These are phyloP conservation scores for Inga leiocalycina DNA, from an alignment of 306 rosid species.

Conservation along the genomic window DNA sequence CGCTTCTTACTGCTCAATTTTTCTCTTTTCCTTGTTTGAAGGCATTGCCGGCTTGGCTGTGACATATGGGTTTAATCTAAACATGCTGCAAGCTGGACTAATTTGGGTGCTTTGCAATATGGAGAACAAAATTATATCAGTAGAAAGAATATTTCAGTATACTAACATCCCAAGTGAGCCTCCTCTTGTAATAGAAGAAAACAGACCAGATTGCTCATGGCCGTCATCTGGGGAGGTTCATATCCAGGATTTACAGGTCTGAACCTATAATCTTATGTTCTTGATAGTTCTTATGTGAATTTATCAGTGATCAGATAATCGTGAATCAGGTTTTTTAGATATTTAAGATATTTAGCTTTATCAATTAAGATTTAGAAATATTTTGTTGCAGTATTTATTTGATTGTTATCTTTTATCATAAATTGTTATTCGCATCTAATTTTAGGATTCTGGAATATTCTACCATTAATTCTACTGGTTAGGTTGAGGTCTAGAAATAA, in stretches of 20 bases:
- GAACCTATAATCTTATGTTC: neutral
- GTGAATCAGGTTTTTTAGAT: too few species aligned
- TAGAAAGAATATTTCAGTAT: slow-evolving; percentile 83
- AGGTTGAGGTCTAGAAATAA: too few species aligned
- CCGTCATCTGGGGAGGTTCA: slow-evolving; percentile 75
- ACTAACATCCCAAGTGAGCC: slow-evolving; percentile 74
- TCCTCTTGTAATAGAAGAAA: slow-evolving; percentile 62
- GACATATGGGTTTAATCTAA: slow-evolving; percentile 78
- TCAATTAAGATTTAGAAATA: too few species aligned
- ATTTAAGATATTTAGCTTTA: too few species aligned
- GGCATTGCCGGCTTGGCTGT: slow-evolving; percentile 88
- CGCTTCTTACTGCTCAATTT: neutral
- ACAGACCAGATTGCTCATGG: slow-evolving; percentile 64
- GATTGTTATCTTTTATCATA: too few species aligned
- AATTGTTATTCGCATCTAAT: too few species aligned
- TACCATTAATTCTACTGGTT: too few species aligned
- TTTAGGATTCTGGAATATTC: too few species aligned
- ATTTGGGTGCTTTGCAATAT: slow-evolving; percentile 59
- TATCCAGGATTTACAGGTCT: slow-evolving; percentile 68
- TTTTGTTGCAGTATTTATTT: too few species aligned
- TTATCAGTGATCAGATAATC: too few species aligned
- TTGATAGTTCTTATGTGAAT: neutral
- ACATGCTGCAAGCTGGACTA: slow-evolving; percentile 46
- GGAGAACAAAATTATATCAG: slow-evolving; percentile 88
- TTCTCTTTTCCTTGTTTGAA: slow-evolving; percentile 23